These are phyloP conservation scores for Oenanthe sinensis DNA, from an alignment of 129 eudicot species.

Conservation along the genomic window DNA sequence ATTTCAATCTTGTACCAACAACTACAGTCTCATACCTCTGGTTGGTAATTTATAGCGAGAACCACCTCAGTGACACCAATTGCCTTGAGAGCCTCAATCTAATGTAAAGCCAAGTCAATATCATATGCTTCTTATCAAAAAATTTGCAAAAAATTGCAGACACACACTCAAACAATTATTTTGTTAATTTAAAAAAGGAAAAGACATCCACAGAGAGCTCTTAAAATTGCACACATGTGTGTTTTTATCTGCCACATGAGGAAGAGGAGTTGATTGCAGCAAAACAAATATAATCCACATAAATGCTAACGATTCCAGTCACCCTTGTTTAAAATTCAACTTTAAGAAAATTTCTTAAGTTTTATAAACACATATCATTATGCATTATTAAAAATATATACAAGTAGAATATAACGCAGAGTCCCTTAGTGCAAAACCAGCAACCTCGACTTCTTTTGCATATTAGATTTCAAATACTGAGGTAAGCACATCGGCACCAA, in stretches of 20 bases:
- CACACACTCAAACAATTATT: neutral
- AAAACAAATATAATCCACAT: neutral
- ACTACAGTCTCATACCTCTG: conserved; percentile 58
- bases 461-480: conserved; percentile 1
- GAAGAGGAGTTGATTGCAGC: neutral
- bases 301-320: neutral
- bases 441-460: neutral
- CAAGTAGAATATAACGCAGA: neutral
- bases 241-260: neutral
- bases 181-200: neutral
- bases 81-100: conserved; percentile 93
- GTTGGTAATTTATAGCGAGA: conserved; percentile 93
- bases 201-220: neutral
- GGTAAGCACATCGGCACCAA: neutral
- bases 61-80: conserved; percentile 94
- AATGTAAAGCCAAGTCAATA: conserved; percentile 16
- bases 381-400: neutral
- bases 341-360: neutral
- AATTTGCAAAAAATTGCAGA: conserved; percentile 3
- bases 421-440: neutral
- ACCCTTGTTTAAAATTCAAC: neutral
- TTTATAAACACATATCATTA: neutral
- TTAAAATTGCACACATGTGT: neutral
- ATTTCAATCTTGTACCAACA: neutral
- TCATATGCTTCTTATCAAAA: neutral